A percentile compares a stretch with the other conserved stretches of the same genome.
Evolutionary conservation across 2,329 filamentous ascomycete genomes (phyloP).

Genomic region (Pleochaeta shiraiana): DNA sequence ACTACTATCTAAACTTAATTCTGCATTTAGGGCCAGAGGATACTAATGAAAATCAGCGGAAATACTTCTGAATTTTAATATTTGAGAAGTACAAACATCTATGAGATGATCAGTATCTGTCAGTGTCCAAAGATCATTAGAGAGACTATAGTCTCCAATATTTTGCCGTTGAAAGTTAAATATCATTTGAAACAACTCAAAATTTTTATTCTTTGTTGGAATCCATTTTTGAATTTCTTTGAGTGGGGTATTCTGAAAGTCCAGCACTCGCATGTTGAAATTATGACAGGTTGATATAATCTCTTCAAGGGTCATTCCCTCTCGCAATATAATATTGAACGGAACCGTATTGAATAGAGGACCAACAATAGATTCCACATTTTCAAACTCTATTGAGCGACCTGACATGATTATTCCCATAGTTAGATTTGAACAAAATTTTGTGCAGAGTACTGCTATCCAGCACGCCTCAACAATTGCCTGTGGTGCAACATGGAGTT

Average conservation of each 20-base stretch:
- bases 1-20: conserved; percentile 25
- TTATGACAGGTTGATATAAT: conserved; percentile 43
- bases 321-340: conserved; percentile 29
- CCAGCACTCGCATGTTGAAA: conserved; percentile 43
- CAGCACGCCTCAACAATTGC: conserved; percentile 58
- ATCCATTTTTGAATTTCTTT: conserved; percentile 67
- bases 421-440: conserved; percentile 21
- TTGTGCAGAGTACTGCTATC: conserved; percentile 36
- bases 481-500: conserved; percentile 54
- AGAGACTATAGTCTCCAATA: conserved; percentile 11
- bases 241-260: conserved; percentile 60
- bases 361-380: conserved; percentile 46
- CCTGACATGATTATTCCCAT: conserved; percentile 67
- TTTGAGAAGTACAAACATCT: conserved; percentile 18
- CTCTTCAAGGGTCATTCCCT: conserved; percentile 31
- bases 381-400: conserved; percentile 43
- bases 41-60: conserved; percentile 15
- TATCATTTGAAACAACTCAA: conserved; percentile 37
- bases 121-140: conserved; percentile 30
- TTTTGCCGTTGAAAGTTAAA: conserved; percentile 54
- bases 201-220: conserved; percentile 29
- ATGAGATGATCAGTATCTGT: conserved; percentile 23
- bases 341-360: conserved; percentile 85
- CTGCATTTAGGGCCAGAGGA: conserved; percentile 55
- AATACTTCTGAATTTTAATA: neutral